phyloP scores from a whole-genome alignment of 352 stramenopile genomes.

The Nannochloropsis limnetica region DNA sequence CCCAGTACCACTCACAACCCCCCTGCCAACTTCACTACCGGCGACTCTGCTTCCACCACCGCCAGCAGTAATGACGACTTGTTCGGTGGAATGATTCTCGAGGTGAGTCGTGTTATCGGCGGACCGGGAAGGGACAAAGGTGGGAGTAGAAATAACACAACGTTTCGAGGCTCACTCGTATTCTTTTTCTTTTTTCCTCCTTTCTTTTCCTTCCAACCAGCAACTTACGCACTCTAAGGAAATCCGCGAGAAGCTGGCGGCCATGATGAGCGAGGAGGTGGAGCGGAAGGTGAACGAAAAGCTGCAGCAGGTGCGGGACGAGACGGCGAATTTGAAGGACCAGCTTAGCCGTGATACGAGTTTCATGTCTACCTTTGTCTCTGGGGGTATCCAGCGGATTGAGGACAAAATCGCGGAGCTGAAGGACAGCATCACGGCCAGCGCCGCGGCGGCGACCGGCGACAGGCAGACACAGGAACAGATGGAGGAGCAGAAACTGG shows the following conservation, averaged over 20 bases:
- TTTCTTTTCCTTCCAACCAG: background rate
- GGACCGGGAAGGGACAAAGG: background rate
- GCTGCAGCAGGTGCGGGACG: background rate
- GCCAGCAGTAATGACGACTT: background rate
- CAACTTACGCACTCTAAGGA: background rate
- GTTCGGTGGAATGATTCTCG: background rate
- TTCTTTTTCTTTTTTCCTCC: background rate
- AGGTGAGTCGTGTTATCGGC: background rate
- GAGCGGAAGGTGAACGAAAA: background rate
- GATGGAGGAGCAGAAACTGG: background rate
- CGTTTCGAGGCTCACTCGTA: background rate
- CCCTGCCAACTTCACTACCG: background rate
- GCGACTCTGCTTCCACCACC: background rate
- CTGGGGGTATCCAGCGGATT: background rate
- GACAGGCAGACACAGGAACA: background rate
- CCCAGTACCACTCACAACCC: background rate
- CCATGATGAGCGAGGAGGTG: background rate
- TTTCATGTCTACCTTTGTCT: background rate
- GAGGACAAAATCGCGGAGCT: slow-evolving; percentile 10
- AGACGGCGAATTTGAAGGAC: background rate
- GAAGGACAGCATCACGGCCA: background rate
- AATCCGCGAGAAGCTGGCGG: background rate
- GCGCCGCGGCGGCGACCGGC: background rate
- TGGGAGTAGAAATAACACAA: no score
- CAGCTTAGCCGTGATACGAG: background rate